These are phyloP conservation scores for Teratosphaeria epicoccoides DNA, from an alignment of 2,329 filamentous ascomycete genomes.

Conservation along the genomic window DNA sequence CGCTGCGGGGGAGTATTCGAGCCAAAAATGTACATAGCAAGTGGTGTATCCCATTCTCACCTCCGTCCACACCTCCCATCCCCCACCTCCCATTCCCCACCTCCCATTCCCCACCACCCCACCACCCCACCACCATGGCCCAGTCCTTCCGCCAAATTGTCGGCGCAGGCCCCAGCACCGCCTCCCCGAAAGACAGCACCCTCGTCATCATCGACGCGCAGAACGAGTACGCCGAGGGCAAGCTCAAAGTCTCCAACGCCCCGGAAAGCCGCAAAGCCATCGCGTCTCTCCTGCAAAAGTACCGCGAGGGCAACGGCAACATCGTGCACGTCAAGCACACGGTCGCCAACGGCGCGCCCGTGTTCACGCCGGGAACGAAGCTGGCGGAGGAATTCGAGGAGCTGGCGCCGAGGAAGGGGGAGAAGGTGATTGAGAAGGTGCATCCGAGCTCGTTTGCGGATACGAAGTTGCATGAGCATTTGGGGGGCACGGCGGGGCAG, in stretches of 20 bases:
- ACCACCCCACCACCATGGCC: slow-evolving; percentile 1
- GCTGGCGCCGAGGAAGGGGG: slow-evolving; percentile 42
- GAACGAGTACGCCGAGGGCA: slow-evolving; percentile 55
- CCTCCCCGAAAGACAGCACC: slow-evolving; percentile 47
- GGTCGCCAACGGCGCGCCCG: slow-evolving; percentile 49
- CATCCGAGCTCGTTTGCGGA: slow-evolving; percentile 50
- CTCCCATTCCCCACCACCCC: too few species aligned
- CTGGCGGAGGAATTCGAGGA: slow-evolving; percentile 53
- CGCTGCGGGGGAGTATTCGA: neutral
- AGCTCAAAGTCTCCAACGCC: slow-evolving; percentile 47
- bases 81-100: too few species aligned
- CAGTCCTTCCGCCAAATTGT: slow-evolving; percentile 42
- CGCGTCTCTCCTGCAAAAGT: slow-evolving; percentile 46
- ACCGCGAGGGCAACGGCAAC: slow-evolving; percentile 44
- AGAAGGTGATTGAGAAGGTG: slow-evolving; percentile 50
- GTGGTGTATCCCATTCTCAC: too few species aligned
- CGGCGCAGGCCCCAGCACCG: slow-evolving; percentile 45
- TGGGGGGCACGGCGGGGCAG: slow-evolving; percentile 41
- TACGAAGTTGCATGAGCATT: slow-evolving; percentile 46
- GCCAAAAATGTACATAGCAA: too few species aligned
- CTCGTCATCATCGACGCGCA: slow-evolving; percentile 62
- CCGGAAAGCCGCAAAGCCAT: slow-evolving; percentile 46
- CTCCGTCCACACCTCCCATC: too few species aligned
- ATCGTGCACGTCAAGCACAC: slow-evolving; percentile 54
- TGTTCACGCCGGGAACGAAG: slow-evolving; percentile 53